Evolutionary conservation across 306 rosid genomes (phyloP).

Genomic region (Begonia fuchsioides): DNA sequence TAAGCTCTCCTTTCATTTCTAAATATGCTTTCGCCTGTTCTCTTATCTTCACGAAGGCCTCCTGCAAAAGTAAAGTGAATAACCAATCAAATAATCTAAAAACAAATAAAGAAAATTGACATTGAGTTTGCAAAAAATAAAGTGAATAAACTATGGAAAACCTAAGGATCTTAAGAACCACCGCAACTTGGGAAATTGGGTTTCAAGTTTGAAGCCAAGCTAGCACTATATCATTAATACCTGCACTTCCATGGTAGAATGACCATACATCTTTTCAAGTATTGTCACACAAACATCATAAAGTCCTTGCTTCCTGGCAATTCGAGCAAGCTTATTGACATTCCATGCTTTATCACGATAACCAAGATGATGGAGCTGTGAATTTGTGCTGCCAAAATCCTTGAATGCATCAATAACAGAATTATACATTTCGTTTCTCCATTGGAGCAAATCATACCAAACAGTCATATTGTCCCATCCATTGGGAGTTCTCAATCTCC

Average conservation of each 20-base stretch:
- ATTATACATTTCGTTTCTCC: conserved; percentile 98
- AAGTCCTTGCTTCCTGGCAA: conserved; percentile 92
- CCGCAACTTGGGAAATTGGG: too few relatives aligned
- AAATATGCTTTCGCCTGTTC: conserved; percentile 91
- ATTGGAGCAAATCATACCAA: conserved; percentile 95
- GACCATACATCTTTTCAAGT: conserved; percentile 93
- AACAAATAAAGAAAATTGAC: not conserved
- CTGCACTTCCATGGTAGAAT: conserved; percentile 99
- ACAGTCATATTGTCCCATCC: conserved; percentile 97
- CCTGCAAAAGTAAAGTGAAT: conserved; percentile 34
- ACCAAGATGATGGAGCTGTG: conserved; percentile 95
- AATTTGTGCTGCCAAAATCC: conserved; percentile 60
- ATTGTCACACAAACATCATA: conserved; percentile 80
- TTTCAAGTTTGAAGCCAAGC: too few relatives aligned
- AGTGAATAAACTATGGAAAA: not conserved
- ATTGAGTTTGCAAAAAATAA: conserved; percentile 19
- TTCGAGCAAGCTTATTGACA: conserved; percentile 91
- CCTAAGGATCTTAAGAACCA: not conserved
- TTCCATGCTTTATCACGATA: conserved; percentile 99
- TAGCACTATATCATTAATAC: conserved; percentile 16
- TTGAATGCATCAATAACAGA: conserved; percentile 93
- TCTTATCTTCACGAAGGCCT: conserved; percentile 91
- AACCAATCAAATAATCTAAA: not conserved
- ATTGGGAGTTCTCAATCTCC: conserved; percentile 98
- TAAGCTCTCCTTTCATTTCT: conserved; percentile 85